phyloP scores from a whole-genome alignment of 2,329 filamentous ascomycete species.

The Emergomyces pasteurianus region DNA sequence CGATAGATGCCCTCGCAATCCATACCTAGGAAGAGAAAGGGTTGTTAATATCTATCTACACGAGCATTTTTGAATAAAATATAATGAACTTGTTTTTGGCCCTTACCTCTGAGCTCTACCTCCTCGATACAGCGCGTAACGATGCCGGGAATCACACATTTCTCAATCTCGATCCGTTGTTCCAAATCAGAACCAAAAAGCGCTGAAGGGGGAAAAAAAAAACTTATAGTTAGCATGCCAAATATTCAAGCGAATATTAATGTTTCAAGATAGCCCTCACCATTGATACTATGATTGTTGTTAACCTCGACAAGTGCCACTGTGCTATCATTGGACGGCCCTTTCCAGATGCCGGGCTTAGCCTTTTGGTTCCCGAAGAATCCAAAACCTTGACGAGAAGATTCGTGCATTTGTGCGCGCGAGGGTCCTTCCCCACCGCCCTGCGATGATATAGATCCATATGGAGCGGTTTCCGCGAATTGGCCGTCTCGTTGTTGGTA shows the following conservation, averaged over 20 bases:
- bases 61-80: neutral
- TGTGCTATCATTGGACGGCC: constrained; percentile 33
- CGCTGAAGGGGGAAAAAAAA: constrained; percentile 27
- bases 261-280: neutral
- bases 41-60: neutral
- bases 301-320: constrained; percentile 26
- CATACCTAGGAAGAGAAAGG: constrained; percentile 47
- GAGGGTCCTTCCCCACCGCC: constrained; percentile 18
- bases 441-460: constrained; percentile 41
- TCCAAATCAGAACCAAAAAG: constrained; percentile 85
- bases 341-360: constrained; percentile 27
- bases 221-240: constrained; percentile 4
- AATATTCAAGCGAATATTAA: neutral
- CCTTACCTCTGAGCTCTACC: constrained; percentile 70
- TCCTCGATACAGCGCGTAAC: constrained; percentile 93
- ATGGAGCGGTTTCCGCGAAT: constrained; percentile 54
- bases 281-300: neutral
- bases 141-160: constrained; percentile 76
- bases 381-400: constrained; percentile 51
- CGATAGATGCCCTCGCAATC: constrained; percentile 95
- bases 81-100: neutral
- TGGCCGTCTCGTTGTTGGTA: constrained; percentile 43
- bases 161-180: constrained; percentile 77
- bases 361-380: constrained; percentile 50
- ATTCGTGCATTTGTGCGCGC: constrained; percentile 32